These are phyloP conservation scores for Durotheca rogersii DNA, from an alignment of 495 filamentous ascomycete species.

Conservation along the genomic window DNA sequence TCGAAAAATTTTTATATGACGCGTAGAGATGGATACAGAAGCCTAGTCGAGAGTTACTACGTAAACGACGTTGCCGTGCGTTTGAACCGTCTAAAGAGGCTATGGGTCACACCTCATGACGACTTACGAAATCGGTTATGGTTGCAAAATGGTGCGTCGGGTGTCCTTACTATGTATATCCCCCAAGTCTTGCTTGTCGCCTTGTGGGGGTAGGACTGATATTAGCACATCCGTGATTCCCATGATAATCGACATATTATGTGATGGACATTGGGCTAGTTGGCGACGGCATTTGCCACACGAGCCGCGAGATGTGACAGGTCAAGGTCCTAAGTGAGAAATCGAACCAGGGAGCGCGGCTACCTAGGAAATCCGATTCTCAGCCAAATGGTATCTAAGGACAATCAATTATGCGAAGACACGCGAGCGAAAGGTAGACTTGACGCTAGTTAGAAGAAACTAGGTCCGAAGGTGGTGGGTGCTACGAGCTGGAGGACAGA, in stretches of 20 bases:
- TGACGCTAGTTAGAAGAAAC: slow-evolving; percentile 11
- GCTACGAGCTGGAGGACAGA: slow-evolving; percentile 25
- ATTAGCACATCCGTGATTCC: slow-evolving; percentile 5
- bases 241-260: slow-evolving; percentile 16
- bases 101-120: slow-evolving; percentile 10
- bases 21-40: slow-evolving; percentile 5
- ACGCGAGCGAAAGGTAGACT: slow-evolving; percentile 7
- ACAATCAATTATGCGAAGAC: slow-evolving; percentile 6
- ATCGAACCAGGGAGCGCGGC: slow-evolving; percentile 2
- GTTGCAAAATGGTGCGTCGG: slow-evolving; percentile 14
- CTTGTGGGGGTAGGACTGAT: slow-evolving; percentile 18
- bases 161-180: slow-evolving; percentile 14
- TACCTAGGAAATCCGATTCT: not conserved
- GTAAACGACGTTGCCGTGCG: slow-evolving; percentile 21
- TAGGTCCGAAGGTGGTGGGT: slow-evolving; percentile 17
- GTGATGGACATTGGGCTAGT: slow-evolving; percentile 5
- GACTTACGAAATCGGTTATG: slow-evolving; percentile 11
- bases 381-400: slow-evolving; percentile 2
- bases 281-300: slow-evolving; percentile 26
- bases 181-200: slow-evolving; percentile 13
- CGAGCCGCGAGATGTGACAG: slow-evolving; percentile 6
- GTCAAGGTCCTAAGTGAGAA: slow-evolving; percentile 14
- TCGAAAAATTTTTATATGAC: slow-evolving; percentile 19
- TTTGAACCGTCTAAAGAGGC: slow-evolving; percentile 8
- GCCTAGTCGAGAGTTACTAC: slow-evolving; percentile 10